A percentile compares a stretch with the other conserved stretches of the same genome.
Conservation (phyloP, 176 grass and related monocot genomes). For the Lolium perenne region DNA sequence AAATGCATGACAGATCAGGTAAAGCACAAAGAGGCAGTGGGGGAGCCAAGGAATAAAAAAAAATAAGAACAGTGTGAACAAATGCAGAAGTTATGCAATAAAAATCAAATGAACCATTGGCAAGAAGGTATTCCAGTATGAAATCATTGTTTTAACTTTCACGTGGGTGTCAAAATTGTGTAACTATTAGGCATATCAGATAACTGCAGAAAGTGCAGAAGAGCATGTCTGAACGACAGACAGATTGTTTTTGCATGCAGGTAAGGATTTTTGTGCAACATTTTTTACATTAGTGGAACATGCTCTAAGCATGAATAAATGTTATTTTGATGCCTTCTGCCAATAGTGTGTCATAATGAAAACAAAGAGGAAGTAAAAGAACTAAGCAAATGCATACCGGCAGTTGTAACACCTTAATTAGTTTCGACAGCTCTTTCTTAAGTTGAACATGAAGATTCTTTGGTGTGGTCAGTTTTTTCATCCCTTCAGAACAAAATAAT, state of each 20-base stretch:
- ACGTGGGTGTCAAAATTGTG: slow-evolving; percentile 1
- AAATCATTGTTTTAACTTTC: background rate
- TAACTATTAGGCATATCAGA: background rate
- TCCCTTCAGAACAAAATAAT: slow-evolving; percentile 47
- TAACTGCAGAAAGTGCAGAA: slow-evolving; percentile 16
- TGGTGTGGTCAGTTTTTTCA: slow-evolving; percentile 55
- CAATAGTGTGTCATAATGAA: slow-evolving; percentile 16
- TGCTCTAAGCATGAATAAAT: slow-evolving; percentile 17
- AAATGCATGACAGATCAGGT: slow-evolving; percentile 23
- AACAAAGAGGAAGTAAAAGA: slow-evolving; percentile 11
- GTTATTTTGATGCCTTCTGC: background rate
- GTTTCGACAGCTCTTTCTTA: slow-evolving; percentile 61
- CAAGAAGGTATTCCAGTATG: background rate
- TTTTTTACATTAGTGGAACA: background rate
- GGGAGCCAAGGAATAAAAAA: slow-evolving; percentile 31
- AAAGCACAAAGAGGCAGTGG: slow-evolving; percentile 6
- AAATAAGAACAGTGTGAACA: too few relatives aligned
- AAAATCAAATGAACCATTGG: background rate
- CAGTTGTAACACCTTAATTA: slow-evolving; percentile 62
- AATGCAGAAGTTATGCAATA: too few relatives aligned
- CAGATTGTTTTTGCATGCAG: background rate
- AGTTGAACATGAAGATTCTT: slow-evolving; percentile 68
- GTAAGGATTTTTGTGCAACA: background rate
- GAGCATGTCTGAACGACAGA: background rate
- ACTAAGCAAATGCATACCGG: slow-evolving; percentile 55